Percentiles rank a stretch among this genome's conserved stretches.
These are phyloP conservation scores for Leptodontidium sp. DNA, from an alignment of 2,329 filamentous ascomycete genomes.

Conservation along the genomic window DNA sequence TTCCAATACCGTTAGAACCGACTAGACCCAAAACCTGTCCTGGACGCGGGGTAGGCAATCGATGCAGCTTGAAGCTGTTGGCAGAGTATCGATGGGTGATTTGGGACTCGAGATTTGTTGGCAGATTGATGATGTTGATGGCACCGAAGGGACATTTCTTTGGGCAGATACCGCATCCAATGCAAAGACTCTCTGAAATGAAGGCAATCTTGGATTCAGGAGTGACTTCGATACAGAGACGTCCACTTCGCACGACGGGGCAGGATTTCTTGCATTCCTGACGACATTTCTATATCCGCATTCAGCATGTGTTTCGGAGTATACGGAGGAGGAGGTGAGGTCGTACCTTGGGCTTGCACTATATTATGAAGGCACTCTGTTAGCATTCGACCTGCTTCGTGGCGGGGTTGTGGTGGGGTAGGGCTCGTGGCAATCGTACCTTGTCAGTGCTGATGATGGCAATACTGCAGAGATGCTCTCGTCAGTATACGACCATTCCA, in stretches of 20 bases:
- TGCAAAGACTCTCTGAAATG: constrained; percentile 95
- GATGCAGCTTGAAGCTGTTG: constrained; percentile 99
- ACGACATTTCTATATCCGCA: constrained; percentile 80
- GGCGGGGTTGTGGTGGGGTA: constrained; percentile 52
- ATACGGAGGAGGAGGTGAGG: constrained; percentile 15
- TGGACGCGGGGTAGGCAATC: constrained; percentile 92
- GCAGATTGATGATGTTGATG: constrained; percentile 99
- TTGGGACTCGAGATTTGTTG: constrained; percentile 97
- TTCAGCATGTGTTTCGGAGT: constrained; percentile 43
- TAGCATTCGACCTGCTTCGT: constrained; percentile 45
- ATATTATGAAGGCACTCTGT: constrained; percentile 49
- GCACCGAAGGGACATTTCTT: constrained; percentile 99
- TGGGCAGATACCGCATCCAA: constrained; percentile 98
- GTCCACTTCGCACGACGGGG: constrained; percentile 95
- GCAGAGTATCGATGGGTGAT: constrained; percentile 98
- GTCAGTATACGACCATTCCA: constrained; percentile 22
- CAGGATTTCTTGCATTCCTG: constrained; percentile 99
- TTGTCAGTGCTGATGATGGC: constrained; percentile 99
- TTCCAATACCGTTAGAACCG: constrained; percentile 99
- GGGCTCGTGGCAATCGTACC: constrained; percentile 60
- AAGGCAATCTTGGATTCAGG: constrained; percentile 93
- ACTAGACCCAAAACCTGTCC: constrained; percentile 96
- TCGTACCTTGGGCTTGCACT: constrained; percentile 87
- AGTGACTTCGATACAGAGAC: constrained; percentile 94
- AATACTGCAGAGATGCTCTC: constrained; percentile 64